Base-by-base conservation (phyloP, 2,329 filamentous ascomycete species). In the Fusarium albosuccineum region DNA sequence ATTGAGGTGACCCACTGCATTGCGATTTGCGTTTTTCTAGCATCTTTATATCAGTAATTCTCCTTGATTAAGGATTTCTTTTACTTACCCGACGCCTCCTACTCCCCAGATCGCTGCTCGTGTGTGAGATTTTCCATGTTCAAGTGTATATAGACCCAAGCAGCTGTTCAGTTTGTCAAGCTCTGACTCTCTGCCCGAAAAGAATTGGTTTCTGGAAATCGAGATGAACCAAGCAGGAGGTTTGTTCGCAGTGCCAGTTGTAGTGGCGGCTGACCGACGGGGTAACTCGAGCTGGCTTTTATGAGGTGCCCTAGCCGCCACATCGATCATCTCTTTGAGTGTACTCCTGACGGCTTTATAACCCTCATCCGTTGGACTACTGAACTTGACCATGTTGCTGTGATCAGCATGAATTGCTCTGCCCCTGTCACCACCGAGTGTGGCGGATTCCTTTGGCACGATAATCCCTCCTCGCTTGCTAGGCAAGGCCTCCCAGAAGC, bases 401-500 rank as follows among this genome's bases (percentile, higher is more conserved):
- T 51, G 48, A 36, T 51, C 17, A 17, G 48, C 48, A 13, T 40
- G 22, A 27, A 51, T 40, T 27, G 29, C 48, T 41, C 36, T 41
- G 22, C 22, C 36, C 14, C 17, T 9, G 13, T 22, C 16, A 9
- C 48, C 48, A 29, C n/a, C 9, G 4, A 51, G 34, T 14, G 34
- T 13, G 5, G 48, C 48, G 9, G 48, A 51, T 10, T 29, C 22
- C n/a, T 41, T 40, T 8, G 48, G 48, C 11, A 51, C 48, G 40
- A 51, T 40, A 10, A 41, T 17, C 8, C 48, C 48, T 14, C 11
- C 36, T 5, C 16, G 30, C 13, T n/a, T 10, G 34, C 29, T 40
- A 26, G 37, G 37, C 11, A 54, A 16, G 5, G 42, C 41, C 22
- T 55, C 52, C 40, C 41, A 55, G 41, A 55, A 55, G 29, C 52